A percentile compares a stretch with the other conserved stretches of the same genome.
These are phyloP conservation scores for Auriscalpium orientale DNA, from an alignment of 768 basidiomycete genomes.

Conservation along the genomic window DNA sequence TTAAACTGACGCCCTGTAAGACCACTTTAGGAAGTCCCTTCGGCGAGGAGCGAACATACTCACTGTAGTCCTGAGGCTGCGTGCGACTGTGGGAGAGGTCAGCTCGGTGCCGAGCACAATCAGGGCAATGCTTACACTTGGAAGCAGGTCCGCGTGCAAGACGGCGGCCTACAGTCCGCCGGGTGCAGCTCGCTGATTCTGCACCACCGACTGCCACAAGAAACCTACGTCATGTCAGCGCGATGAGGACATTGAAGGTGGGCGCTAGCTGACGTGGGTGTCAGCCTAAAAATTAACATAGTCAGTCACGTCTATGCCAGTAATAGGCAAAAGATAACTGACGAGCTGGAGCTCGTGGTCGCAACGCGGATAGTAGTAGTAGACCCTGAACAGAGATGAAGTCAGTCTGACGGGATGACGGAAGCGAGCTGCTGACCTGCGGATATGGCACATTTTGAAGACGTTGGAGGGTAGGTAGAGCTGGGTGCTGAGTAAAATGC, in stretches of 20 bases:
- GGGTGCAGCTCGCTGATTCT: slow-evolving; percentile 8
- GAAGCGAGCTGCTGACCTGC: slow-evolving; percentile 42
- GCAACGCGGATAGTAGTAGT: slow-evolving; percentile 36
- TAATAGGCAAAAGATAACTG: neutral
- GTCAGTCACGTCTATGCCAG: neutral
- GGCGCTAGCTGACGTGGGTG: neutral
- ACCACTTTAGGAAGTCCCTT: too few species aligned
- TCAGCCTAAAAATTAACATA: slow-evolving; percentile 2
- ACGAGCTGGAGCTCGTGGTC: slow-evolving; percentile 13
- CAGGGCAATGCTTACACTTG: slow-evolving; percentile 10
- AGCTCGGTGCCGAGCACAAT: too few species aligned
- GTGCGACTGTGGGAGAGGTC: too few species aligned
- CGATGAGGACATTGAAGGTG: too few species aligned
- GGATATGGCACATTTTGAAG: slow-evolving; percentile 57
- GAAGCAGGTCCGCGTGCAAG: slow-evolving; percentile 17
- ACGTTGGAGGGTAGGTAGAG: slow-evolving; percentile 13
- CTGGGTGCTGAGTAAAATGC: slow-evolving; percentile 17
- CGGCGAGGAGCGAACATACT: slow-evolving; percentile 16
- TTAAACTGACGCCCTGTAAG: too few species aligned
- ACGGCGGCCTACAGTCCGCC: slow-evolving; percentile 4
- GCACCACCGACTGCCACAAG: slow-evolving; percentile 12
- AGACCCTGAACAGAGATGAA: slow-evolving; percentile 41
- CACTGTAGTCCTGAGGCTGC: slow-evolving; percentile 60
- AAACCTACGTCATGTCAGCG: slow-evolving; percentile 1
- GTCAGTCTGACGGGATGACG: neutral